These are phyloP conservation scores for Psilocybe mexicana DNA, from an alignment of 1,284 basidiomycete genomes.

Conservation along the genomic window DNA sequence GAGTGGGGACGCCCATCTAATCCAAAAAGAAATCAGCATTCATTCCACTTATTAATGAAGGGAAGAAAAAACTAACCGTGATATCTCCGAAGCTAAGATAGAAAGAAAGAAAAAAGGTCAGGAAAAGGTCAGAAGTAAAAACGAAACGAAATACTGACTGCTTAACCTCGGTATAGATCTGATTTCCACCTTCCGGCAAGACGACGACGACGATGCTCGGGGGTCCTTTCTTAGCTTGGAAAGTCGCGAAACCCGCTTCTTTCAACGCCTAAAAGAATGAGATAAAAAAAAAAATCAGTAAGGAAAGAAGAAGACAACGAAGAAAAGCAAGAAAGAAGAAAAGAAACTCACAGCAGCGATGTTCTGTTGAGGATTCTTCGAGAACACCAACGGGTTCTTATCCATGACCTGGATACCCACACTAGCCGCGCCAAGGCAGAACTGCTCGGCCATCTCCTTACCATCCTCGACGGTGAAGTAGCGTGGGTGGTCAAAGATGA, in stretches of 20 bases:
- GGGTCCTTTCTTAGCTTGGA: slow-evolving; percentile 36
- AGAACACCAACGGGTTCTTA: slow-evolving; percentile 14
- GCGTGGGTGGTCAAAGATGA: slow-evolving; percentile 55
- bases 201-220: slow-evolving; percentile 67
- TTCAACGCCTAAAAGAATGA: slow-evolving; percentile 43
- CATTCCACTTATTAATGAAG: not conserved
- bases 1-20: slow-evolving; percentile 71
- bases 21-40: not conserved
- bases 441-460: slow-evolving; percentile 47
- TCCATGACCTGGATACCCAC: slow-evolving; percentile 22
- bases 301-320: not conserved
- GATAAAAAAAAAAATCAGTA: slow-evolving; percentile 14
- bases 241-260: slow-evolving; percentile 46
- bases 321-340: too few relatives aligned
- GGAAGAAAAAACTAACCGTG: slow-evolving; percentile 37
- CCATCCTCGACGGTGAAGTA: slow-evolving; percentile 47
- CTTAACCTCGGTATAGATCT: slow-evolving; percentile 74
- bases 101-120: not conserved
- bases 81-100: slow-evolving; percentile 66
- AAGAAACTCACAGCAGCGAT: slow-evolving; percentile 13
- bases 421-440: slow-evolving; percentile 18
- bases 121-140: slow-evolving; percentile 2
- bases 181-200: slow-evolving; percentile 69
- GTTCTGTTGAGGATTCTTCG: slow-evolving; percentile 12
- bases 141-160: slow-evolving; percentile 51